Conservation (phyloP, 2,329 filamentous ascomycete genomes). For the Emmonsia crescens region DNA sequence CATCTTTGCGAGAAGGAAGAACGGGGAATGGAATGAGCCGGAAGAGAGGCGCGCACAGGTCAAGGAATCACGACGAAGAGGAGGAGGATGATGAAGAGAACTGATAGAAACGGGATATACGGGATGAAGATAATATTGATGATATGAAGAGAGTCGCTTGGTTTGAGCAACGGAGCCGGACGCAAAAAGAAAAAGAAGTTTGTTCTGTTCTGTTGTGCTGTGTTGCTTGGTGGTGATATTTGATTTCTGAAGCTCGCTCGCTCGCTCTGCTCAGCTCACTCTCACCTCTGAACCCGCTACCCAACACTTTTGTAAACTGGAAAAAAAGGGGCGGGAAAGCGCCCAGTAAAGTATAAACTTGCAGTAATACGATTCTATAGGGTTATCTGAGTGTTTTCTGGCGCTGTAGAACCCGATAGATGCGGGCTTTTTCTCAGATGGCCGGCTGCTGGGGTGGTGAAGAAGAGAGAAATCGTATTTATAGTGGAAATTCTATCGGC, state of each 20-base stretch:
- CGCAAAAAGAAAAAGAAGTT: no score
- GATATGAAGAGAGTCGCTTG: no score
- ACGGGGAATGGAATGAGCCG: neutral
- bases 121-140: no score
- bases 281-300: neutral
- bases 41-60: neutral
- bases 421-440: slow-evolving; percentile 3
- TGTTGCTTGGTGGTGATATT: neutral
- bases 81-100: no score
- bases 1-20: slow-evolving; percentile 22
- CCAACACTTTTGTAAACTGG: neutral
- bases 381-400: neutral
- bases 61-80: no score
- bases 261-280: neutral
- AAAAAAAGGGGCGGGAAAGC: neutral
- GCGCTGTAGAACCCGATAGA: slow-evolving; percentile 3
- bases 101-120: no score
- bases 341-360: neutral
- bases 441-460: slow-evolving; percentile 9
- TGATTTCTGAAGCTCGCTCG: neutral
- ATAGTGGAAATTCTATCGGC: slow-evolving; percentile 12
- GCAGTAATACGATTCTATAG: slow-evolving; percentile 1
- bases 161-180: no score
- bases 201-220: neutral
- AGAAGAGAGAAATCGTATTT: slow-evolving; percentile 15